These are phyloP conservation scores for Dothistroma pini DNA, from an alignment of 2,329 filamentous ascomycete genomes.

Conservation along the genomic window DNA sequence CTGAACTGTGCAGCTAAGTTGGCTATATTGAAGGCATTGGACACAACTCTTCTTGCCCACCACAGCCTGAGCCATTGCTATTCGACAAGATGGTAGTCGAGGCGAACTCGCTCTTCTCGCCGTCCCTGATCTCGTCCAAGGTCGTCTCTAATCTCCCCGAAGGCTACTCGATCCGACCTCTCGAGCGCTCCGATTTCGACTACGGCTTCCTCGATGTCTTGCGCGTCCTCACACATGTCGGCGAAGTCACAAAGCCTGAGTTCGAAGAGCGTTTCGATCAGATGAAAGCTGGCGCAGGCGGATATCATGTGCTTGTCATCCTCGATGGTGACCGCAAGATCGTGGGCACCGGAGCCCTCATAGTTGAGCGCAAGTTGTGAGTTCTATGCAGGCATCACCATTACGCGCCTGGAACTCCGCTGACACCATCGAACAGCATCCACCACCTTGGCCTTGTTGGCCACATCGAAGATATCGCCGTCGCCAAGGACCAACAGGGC, in stretches of 20 bases:
- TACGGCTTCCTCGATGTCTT: slow-evolving; percentile 87
- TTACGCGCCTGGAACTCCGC: background rate
- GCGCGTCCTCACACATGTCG: slow-evolving; percentile 86
- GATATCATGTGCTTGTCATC: slow-evolving; percentile 84
- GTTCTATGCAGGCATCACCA: slow-evolving; percentile 31
- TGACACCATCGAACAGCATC: slow-evolving; percentile 47
- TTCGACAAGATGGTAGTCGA: background rate
- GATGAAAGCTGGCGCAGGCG: slow-evolving; percentile 63
- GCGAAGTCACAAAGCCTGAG: slow-evolving; percentile 70
- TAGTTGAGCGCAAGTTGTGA: slow-evolving; percentile 93
- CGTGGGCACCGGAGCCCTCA: slow-evolving; percentile 85
- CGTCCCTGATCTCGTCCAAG: slow-evolving; percentile 70
- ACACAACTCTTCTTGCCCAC: background rate
- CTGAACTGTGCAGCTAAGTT: background rate
- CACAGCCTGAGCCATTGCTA: background rate
- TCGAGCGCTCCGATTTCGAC: slow-evolving; percentile 73
- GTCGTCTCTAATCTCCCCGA: slow-evolving; percentile 70
- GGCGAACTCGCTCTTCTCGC: slow-evolving; percentile 63
- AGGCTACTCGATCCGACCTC: slow-evolving; percentile 77
- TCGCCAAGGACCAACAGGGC: slow-evolving; percentile 91
- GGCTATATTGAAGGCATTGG: background rate
- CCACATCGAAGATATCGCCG: slow-evolving; percentile 97
- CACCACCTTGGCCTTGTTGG: slow-evolving; percentile 79
- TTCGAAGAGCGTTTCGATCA: slow-evolving; percentile 80
- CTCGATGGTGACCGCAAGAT: slow-evolving; percentile 67